Percentiles rank a stretch among this genome's conserved stretches.
phyloP scores from a whole-genome alignment of 257 asterid genomes.

The Nicotiana otophora region DNA sequence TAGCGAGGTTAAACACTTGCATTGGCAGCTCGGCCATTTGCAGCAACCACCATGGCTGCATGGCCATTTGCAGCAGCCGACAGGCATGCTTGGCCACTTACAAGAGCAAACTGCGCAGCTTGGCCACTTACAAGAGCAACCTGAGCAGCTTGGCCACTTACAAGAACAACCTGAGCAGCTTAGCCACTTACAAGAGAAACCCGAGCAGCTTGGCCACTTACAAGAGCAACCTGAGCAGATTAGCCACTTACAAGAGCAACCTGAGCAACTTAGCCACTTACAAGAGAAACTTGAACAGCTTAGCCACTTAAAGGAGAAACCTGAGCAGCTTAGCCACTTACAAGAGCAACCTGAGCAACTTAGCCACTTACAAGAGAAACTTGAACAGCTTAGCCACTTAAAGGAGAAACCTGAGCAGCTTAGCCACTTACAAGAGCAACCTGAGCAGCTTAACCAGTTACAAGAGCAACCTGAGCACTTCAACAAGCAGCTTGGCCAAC shows the following conservation, averaged over 20 bases:
- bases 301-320: neutral
- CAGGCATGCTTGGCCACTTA: conserved; percentile 7
- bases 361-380: conserved; percentile 1
- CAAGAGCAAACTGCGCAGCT: neutral
- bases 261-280: neutral
- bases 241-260: neutral
- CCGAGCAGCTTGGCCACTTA: neutral
- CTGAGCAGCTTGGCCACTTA: neutral
- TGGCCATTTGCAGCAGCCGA: neutral
- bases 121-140: neutral
- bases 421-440: neutral
- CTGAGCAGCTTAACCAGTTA: neutral
- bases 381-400: neutral
- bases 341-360: neutral
- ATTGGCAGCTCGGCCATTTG: conserved; percentile 1
- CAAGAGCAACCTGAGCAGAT: neutral
- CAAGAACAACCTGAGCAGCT: neutral
- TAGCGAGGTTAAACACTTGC: neutral
- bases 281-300: neutral
- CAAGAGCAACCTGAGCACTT: conserved; percentile 10
- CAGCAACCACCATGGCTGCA: neutral
- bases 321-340: neutral
- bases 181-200: neutral
- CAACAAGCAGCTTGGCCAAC: neutral
- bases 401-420: too few relatives aligned